These are phyloP conservation scores for Cynara cardunculus DNA, from an alignment of 129 eudicot species.

Conservation along the genomic window DNA sequence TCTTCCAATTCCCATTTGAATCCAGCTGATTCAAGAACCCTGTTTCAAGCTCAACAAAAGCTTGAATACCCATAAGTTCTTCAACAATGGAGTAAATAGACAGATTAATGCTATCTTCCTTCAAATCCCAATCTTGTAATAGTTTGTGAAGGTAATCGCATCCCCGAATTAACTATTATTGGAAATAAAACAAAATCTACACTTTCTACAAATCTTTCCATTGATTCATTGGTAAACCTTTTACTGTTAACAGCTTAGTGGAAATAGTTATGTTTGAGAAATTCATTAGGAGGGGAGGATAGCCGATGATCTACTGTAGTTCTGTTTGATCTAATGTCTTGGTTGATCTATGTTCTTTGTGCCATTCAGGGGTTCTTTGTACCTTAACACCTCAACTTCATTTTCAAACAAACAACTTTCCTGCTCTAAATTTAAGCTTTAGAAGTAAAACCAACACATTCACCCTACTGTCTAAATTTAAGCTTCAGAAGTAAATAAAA, in stretches of 20 bases:
- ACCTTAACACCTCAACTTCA: neutral
- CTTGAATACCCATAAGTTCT: no score
- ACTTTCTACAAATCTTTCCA: conserved; percentile 56
- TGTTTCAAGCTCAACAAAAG: no score
- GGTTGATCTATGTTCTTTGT: no score
- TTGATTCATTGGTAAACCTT: conserved; percentile 74
- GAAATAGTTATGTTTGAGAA: no score
- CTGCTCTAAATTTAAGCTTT: neutral
- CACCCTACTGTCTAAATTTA: neutral
- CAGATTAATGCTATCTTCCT: conserved; percentile 72
- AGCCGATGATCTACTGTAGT: no score
- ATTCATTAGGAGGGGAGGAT: no score
- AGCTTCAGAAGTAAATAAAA: neutral
- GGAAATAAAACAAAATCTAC: conserved; percentile 54
- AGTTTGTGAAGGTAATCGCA: conserved; percentile 62
- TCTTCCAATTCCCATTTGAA: no score
- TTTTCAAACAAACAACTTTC: neutral
- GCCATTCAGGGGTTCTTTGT: no score
- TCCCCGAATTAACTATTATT: conserved; percentile 62
- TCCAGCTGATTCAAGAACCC: no score
- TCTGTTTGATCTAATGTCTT: no score
- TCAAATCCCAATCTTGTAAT: conserved; percentile 40
- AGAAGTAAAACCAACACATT: neutral
- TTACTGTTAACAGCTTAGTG: no score
- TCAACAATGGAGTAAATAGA: conserved; percentile 68